These are phyloP conservation scores for Picea abies DNA, from an alignment of 83 land plant genomes.

Conservation along the genomic window DNA sequence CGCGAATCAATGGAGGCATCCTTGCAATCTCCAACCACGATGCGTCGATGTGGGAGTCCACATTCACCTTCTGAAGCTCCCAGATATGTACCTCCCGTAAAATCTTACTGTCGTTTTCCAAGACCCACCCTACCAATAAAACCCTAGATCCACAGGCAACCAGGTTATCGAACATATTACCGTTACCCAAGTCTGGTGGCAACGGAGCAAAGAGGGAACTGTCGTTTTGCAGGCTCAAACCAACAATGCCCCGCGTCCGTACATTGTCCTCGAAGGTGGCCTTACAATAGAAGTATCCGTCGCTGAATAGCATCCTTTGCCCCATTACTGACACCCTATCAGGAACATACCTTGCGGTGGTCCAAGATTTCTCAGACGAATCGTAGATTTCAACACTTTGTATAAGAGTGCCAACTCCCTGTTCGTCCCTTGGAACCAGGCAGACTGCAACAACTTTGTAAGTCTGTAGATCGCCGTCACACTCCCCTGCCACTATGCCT, in stretches of 20 bases:
- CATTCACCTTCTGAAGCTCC: neutral
- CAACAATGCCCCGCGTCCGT: neutral
- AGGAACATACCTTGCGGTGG: neutral
- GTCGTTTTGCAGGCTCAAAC: too few species aligned
- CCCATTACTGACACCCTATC: neutral
- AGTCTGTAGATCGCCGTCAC: neutral
- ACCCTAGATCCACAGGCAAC: constrained; percentile 3
- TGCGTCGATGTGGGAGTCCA: neutral
- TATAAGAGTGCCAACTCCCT: too few species aligned
- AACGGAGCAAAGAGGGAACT: too few species aligned
- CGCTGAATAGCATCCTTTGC: neutral
- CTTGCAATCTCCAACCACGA: neutral
- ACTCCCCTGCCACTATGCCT: neutral
- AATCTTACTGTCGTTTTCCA: neutral
- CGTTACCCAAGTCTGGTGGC: too few species aligned
- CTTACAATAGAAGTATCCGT: neutral
- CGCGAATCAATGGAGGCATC: neutral
- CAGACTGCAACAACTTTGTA: neutral
- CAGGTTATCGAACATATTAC: neutral
- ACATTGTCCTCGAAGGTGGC: neutral
- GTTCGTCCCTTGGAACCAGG: too few species aligned
- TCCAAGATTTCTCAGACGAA: too few species aligned
- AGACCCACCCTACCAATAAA: neutral
- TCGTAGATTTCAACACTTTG: too few species aligned
- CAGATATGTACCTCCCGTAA: neutral